Conservation (phyloP, 2,329 filamentous ascomycete genomes). For the Sordariomycetes sp. region DNA sequence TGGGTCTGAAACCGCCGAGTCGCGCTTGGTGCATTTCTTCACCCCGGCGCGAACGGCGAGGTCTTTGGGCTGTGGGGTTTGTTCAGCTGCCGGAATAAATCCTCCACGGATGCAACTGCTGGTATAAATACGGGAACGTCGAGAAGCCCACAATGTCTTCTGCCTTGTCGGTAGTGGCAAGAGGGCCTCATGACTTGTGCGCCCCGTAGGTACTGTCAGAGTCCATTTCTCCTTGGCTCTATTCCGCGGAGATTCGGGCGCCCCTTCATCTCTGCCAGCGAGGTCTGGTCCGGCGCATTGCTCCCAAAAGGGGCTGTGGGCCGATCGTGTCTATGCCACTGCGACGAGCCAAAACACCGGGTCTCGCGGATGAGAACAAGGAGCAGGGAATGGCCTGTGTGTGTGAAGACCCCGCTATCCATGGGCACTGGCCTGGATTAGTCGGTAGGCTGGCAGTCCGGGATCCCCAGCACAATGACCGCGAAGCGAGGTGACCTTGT, state of each 20-base stretch:
- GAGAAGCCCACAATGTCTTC: too few relatives aligned
- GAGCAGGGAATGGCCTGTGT: background rate
- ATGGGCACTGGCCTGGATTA: too few relatives aligned
- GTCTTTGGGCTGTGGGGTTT: background rate
- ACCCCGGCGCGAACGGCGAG: background rate
- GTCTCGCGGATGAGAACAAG: background rate
- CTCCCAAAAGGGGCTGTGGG: background rate
- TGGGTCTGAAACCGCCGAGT: background rate
- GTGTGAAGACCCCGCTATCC: too few relatives aligned
- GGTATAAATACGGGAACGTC: too few relatives aligned
- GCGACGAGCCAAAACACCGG: background rate
- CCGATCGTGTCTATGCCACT: background rate
- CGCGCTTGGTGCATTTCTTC: background rate
- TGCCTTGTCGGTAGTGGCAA: too few relatives aligned
- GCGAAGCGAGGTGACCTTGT: too few relatives aligned
- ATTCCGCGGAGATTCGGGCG: background rate
- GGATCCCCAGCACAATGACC: too few relatives aligned
- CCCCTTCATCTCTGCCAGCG: background rate
- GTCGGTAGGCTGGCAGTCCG: too few relatives aligned
- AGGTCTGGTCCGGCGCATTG: background rate
- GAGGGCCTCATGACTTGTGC: too few relatives aligned
- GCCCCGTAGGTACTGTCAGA: background rate
- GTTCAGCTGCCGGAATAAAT: background rate
- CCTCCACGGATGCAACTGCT: too few relatives aligned
- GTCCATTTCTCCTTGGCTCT: background rate